These are phyloP conservation scores for Stellera chamaejasme DNA, from an alignment of 345 rosid genomes.

Conservation along the genomic window DNA sequence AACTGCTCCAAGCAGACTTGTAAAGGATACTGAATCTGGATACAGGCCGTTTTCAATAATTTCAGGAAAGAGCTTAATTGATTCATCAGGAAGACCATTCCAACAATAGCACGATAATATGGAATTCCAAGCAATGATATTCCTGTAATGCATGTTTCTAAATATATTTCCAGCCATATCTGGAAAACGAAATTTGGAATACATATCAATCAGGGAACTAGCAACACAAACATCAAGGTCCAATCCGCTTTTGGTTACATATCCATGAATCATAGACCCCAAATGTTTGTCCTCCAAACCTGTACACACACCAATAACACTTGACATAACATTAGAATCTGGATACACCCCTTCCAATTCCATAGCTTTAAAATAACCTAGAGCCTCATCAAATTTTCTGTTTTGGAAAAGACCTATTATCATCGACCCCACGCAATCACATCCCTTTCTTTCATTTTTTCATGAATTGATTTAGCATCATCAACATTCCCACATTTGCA, in stretches of 20 bases:
- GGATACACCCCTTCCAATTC: constrained; percentile 35
- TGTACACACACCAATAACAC: constrained; percentile 42
- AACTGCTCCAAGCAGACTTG: constrained; percentile 60
- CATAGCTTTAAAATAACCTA: constrained; percentile 39
- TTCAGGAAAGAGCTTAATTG: constrained; percentile 36
- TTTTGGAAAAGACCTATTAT: constrained; percentile 65
- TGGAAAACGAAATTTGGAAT: constrained; percentile 55
- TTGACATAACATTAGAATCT: constrained; percentile 59
- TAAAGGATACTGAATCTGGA: constrained; percentile 58
- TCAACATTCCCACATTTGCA: constrained; percentile 34
- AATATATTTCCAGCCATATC: constrained; percentile 51
- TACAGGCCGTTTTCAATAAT: constrained; percentile 29
- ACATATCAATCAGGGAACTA: constrained; percentile 69
- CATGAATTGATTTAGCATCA: constrained; percentile 44
- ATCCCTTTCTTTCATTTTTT: constrained; percentile 41
- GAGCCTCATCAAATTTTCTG: constrained; percentile 43
- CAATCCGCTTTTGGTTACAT: constrained; percentile 42
- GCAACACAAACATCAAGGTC: constrained; percentile 48
- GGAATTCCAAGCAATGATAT: constrained; percentile 71
- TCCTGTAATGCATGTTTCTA: constrained; percentile 37
- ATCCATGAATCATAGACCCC: constrained; percentile 50
- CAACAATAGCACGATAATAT: constrained; percentile 62
- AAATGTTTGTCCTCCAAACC: constrained; percentile 37
- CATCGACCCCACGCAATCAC: constrained; percentile 69
- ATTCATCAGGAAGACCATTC: constrained; percentile 50